These are phyloP conservation scores for Arachis hypogaea DNA, from an alignment of 306 rosid genomes.

Conservation along the genomic window DNA sequence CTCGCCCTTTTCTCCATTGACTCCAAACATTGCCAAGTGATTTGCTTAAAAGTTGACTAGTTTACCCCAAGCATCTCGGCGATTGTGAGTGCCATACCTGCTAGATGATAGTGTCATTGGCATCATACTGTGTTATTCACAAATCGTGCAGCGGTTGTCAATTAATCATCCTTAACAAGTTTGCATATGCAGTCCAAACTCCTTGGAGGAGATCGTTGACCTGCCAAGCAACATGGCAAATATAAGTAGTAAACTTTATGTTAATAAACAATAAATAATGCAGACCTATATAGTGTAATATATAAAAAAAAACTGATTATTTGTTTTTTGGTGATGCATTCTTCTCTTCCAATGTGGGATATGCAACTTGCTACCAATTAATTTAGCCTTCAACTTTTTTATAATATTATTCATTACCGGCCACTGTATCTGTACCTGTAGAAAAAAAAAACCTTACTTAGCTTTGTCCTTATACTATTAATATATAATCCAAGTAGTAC, in stretches of 20 bases:
- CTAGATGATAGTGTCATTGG: constrained; percentile 72
- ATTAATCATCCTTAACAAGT: constrained; percentile 84
- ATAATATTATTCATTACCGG: too few species aligned
- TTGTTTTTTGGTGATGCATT: too few species aligned
- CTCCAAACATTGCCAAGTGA: constrained; percentile 86
- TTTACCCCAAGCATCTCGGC: constrained; percentile 72
- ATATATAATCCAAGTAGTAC: too few species aligned
- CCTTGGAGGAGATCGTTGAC: constrained; percentile 54
- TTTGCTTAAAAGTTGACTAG: constrained; percentile 88
- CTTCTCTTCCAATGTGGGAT: too few species aligned
- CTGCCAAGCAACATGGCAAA: constrained; percentile 44
- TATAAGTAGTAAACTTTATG: constrained; percentile 8
- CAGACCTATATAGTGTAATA: neutral
- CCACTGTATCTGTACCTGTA: too few species aligned
- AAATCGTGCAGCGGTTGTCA: constrained; percentile 65
- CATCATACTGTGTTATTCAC: constrained; percentile 53
- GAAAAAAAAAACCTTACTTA: too few species aligned
- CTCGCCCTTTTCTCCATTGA: constrained; percentile 85
- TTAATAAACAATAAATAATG: neutral
- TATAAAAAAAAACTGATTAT: too few species aligned
- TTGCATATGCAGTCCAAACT: constrained; percentile 72
- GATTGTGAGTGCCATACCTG: constrained; percentile 74
- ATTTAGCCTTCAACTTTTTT: too few species aligned
- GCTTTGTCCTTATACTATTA: too few species aligned
- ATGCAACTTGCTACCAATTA: too few species aligned